Evolutionary conservation across 2,329 filamentous ascomycete species (phyloP).

Genomic region (Calonectria naviculata): DNA sequence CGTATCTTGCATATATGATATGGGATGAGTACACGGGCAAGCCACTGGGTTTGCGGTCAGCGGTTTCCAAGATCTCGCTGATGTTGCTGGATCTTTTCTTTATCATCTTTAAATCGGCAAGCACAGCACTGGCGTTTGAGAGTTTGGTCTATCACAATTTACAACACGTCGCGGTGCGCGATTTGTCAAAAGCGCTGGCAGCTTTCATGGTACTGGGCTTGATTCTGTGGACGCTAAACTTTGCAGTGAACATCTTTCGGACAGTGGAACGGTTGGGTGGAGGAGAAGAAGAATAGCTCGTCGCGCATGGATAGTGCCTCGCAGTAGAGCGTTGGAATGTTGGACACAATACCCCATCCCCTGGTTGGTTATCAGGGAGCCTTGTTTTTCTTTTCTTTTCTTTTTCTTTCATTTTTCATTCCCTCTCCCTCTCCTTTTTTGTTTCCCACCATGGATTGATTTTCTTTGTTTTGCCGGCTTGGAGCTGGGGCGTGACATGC

Average conservation of each 20-base stretch:
- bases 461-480: constrained; percentile 8
- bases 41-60: constrained; percentile 86
- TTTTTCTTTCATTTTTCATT: neutral
- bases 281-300: constrained; percentile 54
- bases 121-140: constrained; percentile 89
- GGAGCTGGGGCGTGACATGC: neutral
- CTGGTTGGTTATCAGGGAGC: constrained; percentile 11
- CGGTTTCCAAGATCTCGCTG: constrained; percentile 87
- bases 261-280: constrained; percentile 71
- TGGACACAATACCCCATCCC: constrained; percentile 26
- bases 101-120: constrained; percentile 96
- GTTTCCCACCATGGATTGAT: neutral
- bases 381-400: neutral
- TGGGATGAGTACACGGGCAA: constrained; percentile 97
- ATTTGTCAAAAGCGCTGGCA: constrained; percentile 75
- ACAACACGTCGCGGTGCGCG: constrained; percentile 54
- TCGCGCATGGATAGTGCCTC: constrained; percentile 28
- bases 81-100: constrained; percentile 95
- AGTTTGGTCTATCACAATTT: constrained; percentile 73
- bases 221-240: constrained; percentile 90
- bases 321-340: constrained; percentile 20
- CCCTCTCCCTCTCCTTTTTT: neutral
- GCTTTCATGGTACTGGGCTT: constrained; percentile 84
- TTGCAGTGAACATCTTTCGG: constrained; percentile 85
- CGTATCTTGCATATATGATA: constrained; percentile 93